Evolutionary conservation across 2,329 filamentous ascomycete genomes (phyloP), one percentile per base, ranked within the genome.

Genomic region (Cordyceps pruinosa): DNA sequence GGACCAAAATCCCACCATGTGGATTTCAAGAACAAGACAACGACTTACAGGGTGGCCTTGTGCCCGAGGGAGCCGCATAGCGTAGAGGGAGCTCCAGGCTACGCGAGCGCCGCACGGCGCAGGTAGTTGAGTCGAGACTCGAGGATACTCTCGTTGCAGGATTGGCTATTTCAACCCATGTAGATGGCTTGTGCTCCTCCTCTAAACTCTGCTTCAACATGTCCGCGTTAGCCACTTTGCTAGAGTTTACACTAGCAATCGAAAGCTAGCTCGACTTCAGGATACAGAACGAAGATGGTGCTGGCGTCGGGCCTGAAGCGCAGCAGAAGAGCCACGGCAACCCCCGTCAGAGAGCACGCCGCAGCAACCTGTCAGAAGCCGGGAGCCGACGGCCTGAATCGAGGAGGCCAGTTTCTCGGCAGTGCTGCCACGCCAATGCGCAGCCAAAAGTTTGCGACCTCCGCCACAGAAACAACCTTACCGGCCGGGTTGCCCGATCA

Each of bases 301-400:
- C n/a, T n/a, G n/a, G n/a, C n/a, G n/a, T n/a, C n/a, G n/a, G 35
- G 15, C 35, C 35, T 37, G 8, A 15, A 37, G 35, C n/a, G 35
- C 21, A 44, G 21, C 23, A 15, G 13, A 25, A 45, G n/a, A n/a
- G n/a, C n/a, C n/a, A n/a, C 25, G 23, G 28, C 12, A 34, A n/a
- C 30, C 23, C 19, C 21, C 8, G 17, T 19, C 15, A 44, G 5
- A n/a, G 25, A 21, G 25, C 30, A 19, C 34, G 25, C 26, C 34
- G 25, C 12, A 28, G 9, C 8, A 28, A 41, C 34, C 17, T 39
- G 13, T 21, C 39, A 44, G 26, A 7, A 53, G 28, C 50, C 50
- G 50, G 50, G 21, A 53, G 28, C 50, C 39, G 50, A 45, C 50
- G 35, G 49, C n/a, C 25, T 41, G 49, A 42, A 42, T 42, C 26